Conservation (phyloP, 805 yeast species). For the Saturnispora mendoncae region DNA sequence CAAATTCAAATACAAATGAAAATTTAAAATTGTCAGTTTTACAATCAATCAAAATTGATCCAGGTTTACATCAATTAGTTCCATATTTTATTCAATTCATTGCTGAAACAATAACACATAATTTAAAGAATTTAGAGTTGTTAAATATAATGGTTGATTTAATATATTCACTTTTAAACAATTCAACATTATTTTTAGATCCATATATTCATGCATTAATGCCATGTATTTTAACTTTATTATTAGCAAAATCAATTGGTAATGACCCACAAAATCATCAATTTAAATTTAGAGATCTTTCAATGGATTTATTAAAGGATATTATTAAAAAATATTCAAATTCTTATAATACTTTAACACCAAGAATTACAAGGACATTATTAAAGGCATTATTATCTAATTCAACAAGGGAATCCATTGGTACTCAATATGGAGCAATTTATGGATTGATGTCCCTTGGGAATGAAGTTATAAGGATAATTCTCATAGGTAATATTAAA, state of each 20-base stretch:
- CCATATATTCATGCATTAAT: constrained; percentile 94
- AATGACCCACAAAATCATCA: constrained; percentile 26
- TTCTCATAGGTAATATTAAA: constrained; percentile 73
- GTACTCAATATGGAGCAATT: constrained; percentile 89
- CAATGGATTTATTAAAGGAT: constrained; percentile 72
- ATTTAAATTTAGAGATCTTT: constrained; percentile 72
- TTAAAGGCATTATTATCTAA: constrained; percentile 79
- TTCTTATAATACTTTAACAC: constrained; percentile 80
- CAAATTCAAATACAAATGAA: constrained; percentile 36
- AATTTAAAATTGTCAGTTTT: constrained; percentile 70
- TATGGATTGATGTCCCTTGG: constrained; percentile 80
- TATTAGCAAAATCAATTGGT: constrained; percentile 87
- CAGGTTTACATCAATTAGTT: constrained; percentile 92
- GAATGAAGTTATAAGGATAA: constrained; percentile 75
- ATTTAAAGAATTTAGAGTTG: constrained; percentile 60
- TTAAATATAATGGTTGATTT: constrained; percentile 83
- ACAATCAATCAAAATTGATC: constrained; percentile 77
- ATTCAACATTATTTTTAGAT: constrained; percentile 79
- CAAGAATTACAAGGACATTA: constrained; percentile 88
- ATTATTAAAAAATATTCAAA: constrained; percentile 76
- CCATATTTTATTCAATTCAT: constrained; percentile 95
- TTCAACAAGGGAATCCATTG: constrained; percentile 62
- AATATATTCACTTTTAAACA: constrained; percentile 72
- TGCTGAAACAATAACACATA: constrained; percentile 90
- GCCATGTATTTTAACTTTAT: constrained; percentile 90